Evolutionary conservation across 225 moss, liverwort and hornwort species (phyloP).

Genomic region (Thuidium tamariscinum): DNA sequence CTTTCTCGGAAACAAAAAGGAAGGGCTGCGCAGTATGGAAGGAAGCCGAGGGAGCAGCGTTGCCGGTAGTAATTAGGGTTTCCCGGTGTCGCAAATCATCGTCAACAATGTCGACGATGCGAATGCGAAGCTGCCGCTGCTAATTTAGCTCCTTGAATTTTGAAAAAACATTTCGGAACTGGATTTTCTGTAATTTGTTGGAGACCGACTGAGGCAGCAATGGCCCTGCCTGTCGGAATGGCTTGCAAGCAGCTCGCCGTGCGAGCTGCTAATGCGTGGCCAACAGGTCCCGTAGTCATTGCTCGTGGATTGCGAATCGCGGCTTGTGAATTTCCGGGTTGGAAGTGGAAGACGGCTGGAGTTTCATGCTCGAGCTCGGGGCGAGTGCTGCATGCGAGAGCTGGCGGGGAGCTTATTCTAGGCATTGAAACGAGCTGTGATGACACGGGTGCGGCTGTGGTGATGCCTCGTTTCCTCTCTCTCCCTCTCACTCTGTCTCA

Average conservation of each 20-base stretch:
- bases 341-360: neutral
- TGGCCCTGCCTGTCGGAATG: neutral
- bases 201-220: neutral
- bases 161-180: neutral
- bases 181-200: neutral
- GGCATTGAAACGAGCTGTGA: constrained; percentile 11
- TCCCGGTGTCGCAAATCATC: neutral
- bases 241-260: neutral
- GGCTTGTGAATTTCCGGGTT: neutral
- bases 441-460: constrained; percentile 12
- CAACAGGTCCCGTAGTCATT: neutral
- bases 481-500: neutral
- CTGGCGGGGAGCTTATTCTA: neutral
- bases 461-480: neutral
- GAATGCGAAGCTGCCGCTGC: neutral
- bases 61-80: neutral
- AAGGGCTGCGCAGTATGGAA: no score
- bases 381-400: neutral
- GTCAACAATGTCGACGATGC: neutral
- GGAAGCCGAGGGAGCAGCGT: neutral
- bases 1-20: no score
- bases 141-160: neutral
- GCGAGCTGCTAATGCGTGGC: neutral
- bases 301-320: neutral
- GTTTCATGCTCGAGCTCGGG: neutral